Percentiles rank a stretch among this genome's conserved stretches.
These are phyloP conservation scores for Macadamia integrifolia DNA, from an alignment of 164 flowering plant species.

Conservation along the genomic window DNA sequence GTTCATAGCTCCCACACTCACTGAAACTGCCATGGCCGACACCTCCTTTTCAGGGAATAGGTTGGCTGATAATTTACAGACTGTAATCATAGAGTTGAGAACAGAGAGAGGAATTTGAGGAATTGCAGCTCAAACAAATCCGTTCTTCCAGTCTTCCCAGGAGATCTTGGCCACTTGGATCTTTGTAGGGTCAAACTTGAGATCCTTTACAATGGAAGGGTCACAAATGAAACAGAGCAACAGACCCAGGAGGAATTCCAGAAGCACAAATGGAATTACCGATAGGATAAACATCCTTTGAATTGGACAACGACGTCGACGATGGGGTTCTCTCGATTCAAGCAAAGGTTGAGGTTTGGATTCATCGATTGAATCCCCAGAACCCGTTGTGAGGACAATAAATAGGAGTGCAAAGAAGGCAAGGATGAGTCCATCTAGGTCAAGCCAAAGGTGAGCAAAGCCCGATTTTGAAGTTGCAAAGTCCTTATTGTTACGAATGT, in stretches of 20 bases:
- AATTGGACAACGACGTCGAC: slow-evolving; percentile 7
- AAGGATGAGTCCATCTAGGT: slow-evolving; percentile 64
- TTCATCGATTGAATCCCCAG: slow-evolving; percentile 28
- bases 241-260: slow-evolving; percentile 59
- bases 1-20: slow-evolving; percentile 77
- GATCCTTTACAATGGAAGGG: slow-evolving; percentile 44
- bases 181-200: slow-evolving; percentile 63
- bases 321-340: not conserved
- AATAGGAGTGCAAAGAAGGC: slow-evolving; percentile 49
- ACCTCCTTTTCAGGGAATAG: slow-evolving; percentile 57
- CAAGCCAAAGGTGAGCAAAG: slow-evolving; percentile 44
- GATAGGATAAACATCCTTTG: slow-evolving; percentile 24
- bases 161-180: slow-evolving; percentile 43
- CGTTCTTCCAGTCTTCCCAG: slow-evolving; percentile 75
- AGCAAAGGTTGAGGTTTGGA: not conserved
- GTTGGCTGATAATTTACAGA: slow-evolving; percentile 68
- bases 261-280: slow-evolving; percentile 60
- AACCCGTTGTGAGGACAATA: slow-evolving; percentile 47
- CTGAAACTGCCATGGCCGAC: slow-evolving; percentile 59
- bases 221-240: slow-evolving; percentile 56
- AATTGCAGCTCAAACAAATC: slow-evolving; percentile 65
- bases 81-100: slow-evolving; percentile 77
- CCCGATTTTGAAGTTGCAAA: slow-evolving; percentile 30
- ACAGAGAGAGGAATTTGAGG: slow-evolving; percentile 86
- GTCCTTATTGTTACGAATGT: slow-evolving; percentile 54